These are phyloP conservation scores for Bruguiera parviflora DNA, from an alignment of 345 rosid genomes.

Conservation along the genomic window DNA sequence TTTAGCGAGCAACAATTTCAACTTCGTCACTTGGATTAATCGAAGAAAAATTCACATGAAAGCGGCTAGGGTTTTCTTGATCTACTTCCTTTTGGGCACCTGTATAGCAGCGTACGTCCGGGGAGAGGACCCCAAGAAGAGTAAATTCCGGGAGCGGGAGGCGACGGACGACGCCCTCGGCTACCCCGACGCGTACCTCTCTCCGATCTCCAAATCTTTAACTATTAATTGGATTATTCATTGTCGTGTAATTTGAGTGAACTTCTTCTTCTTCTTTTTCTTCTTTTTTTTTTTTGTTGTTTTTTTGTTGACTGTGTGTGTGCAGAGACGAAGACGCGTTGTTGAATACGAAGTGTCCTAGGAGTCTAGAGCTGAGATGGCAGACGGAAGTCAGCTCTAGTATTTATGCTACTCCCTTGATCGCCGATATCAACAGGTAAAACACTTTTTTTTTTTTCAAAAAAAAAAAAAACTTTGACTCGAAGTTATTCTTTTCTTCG, in stretches of 20 bases:
- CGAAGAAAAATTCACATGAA: conserved; percentile 40
- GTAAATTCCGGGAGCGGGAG: conserved; percentile 72
- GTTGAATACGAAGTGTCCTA: conserved; percentile 91
- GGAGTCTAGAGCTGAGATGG: conserved; percentile 92
- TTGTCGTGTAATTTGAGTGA: not conserved
- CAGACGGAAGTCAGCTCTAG: conserved; percentile 98
- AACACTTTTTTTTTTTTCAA: not conserved
- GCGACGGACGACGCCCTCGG: conserved; percentile 80
- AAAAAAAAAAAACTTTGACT: too few species aligned
- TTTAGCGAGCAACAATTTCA: too few species aligned
- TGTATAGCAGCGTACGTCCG: conserved; percentile 15
- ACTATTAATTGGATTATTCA: not conserved
- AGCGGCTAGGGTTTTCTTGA: conserved; percentile 35
- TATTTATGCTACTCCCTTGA: conserved; percentile 84
- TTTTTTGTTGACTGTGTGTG: conserved; percentile 4
- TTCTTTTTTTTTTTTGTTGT: not conserved
- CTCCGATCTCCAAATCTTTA: not conserved
- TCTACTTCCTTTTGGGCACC: conserved; percentile 37
- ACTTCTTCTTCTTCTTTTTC: not conserved
- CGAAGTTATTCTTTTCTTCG: too few species aligned
- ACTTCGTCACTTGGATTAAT: not conserved
- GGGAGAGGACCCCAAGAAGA: conserved; percentile 45
- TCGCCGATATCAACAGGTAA: conserved; percentile 94
- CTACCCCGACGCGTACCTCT: conserved; percentile 67
- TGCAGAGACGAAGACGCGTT: conserved; percentile 82